Evolutionary conservation across 306 rosid genomes (phyloP), one percentile per base, ranked within the genome.

Genomic region (Prunus armeniaca): DNA sequence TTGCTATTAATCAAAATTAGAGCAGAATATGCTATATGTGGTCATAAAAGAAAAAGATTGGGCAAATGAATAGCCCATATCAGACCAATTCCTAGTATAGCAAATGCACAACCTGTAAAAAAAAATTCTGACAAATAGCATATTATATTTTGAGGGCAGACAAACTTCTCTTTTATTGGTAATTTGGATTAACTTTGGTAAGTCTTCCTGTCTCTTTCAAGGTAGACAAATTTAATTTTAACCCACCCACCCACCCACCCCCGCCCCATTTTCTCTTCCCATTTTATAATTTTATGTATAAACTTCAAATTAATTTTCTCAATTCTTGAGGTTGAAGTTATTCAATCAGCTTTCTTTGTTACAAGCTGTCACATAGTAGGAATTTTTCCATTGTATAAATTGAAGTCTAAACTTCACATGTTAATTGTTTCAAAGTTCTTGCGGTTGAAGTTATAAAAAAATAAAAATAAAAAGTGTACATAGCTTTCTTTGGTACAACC

Each of bases 21-120:
- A 67, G 65, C 65, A 74, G 64, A 58, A 74, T 49, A n/a, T 11
- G 30, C 51, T 9, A 46, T 45, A 80, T 46, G 17, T 56, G 78
- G 50, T 22, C 11, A 32, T 18, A n/a, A 38, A 62, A 9, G 63
- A 50, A 72, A 71, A 28, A 61, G 60, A 41, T 24, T 5, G 0
- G 71, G 32, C 17, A n/a, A 54, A 65, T 25, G 22, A 19, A 52
- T 55, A 63, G 15, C 56, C 38, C 13, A 32, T 25, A 71, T 24
- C 41, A 11, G 14, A 71, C 51, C 51, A 54, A 34, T 7, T 12
- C 12, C 28, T 15, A 41, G 54, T 6, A 55, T 20, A n/a, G 52
- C 25, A 54, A 38, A 51, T 2, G 38, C 20, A 7, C 8, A 27
- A 54, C 32, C 7, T 24, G 15, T 1, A 24, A 38, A 17, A 38